Conservation (phyloP, 768 basidiomycete species). For the Neoboletus subvelutipes region DNA sequence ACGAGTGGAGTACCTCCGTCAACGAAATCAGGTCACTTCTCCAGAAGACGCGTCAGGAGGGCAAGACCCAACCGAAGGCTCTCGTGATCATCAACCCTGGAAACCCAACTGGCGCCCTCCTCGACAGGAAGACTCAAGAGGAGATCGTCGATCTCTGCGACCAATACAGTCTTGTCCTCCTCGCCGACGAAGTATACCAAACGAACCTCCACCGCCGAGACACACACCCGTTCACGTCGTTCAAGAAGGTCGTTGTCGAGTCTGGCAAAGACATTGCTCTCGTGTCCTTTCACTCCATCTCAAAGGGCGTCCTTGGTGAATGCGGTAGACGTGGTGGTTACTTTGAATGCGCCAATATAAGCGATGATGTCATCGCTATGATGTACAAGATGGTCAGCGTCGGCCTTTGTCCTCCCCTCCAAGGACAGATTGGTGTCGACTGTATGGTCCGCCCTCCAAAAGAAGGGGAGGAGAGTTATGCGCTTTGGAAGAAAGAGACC, state of each 20-base stretch:
- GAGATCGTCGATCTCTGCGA: slow-evolving; percentile 83
- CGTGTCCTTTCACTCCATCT: slow-evolving; percentile 96
- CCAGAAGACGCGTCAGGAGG: slow-evolving; percentile 58
- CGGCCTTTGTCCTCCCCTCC: slow-evolving; percentile 82
- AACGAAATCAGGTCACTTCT: slow-evolving; percentile 66
- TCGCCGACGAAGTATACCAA: slow-evolving; percentile 99
- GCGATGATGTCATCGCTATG: slow-evolving; percentile 72
- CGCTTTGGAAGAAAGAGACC: slow-evolving; percentile 82
- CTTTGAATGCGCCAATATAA: slow-evolving; percentile 87
- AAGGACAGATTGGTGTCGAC: slow-evolving; percentile 94
- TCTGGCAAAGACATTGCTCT: slow-evolving; percentile 68
- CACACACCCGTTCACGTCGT: slow-evolving; percentile 81
- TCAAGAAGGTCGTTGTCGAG: slow-evolving; percentile 83
- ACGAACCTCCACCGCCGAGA: slow-evolving; percentile 74
- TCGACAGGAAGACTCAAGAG: slow-evolving; percentile 68
- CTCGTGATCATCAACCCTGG: slow-evolving; percentile 99
- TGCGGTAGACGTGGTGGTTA: slow-evolving; percentile 98
- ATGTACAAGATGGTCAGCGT: slow-evolving; percentile 98
- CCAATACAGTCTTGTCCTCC: slow-evolving; percentile 78
- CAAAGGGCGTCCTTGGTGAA: slow-evolving; percentile 94
- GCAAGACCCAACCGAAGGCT: slow-evolving; percentile 63
- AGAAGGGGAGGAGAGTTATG: slow-evolving; percentile 70
- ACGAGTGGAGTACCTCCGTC: slow-evolving; percentile 81
- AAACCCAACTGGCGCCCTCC: slow-evolving; percentile 91
- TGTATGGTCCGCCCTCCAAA: slow-evolving; percentile 89